Evolutionary conservation across 2,329 filamentous ascomycete species (phyloP).

Genomic region (Calonectria hongkongensis): DNA sequence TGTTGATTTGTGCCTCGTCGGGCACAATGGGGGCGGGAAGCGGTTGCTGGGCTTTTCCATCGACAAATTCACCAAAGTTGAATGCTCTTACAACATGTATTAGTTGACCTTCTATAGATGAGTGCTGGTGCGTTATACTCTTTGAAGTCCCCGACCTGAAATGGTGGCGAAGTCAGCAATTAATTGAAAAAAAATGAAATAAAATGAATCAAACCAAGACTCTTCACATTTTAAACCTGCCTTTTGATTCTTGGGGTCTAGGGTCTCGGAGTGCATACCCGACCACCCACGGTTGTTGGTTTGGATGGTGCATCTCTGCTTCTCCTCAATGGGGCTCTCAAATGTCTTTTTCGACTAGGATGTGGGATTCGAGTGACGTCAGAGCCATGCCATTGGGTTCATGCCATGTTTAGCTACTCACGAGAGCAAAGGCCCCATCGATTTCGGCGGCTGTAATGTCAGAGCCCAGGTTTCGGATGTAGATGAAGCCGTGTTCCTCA

Average conservation of each 20-base stretch:
- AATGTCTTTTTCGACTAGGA: conserved; percentile 82
- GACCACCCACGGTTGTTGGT: conserved; percentile 93
- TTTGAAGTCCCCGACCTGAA: conserved; percentile 88
- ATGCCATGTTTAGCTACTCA: conserved; percentile 61
- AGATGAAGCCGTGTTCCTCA: conserved; percentile 90
- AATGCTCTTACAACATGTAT: conserved; percentile 78
- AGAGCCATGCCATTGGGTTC: neutral
- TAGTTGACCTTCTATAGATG: neutral
- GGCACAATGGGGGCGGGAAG: conserved; percentile 79
- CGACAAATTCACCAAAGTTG: conserved; percentile 88
- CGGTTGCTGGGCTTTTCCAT: conserved; percentile 83
- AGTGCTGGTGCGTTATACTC: conserved; percentile 74
- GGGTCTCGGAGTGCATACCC: conserved; percentile 88
- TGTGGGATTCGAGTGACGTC: neutral
- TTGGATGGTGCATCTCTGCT: conserved; percentile 83
- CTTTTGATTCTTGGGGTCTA: conserved; percentile 89
- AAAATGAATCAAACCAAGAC: neutral
- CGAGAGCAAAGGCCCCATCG: conserved; percentile 83
- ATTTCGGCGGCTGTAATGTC: conserved; percentile 81
- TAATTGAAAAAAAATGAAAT: neutral
- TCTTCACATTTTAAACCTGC: conserved; percentile 64
- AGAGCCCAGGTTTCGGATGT: conserved; percentile 84
- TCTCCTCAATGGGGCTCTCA: conserved; percentile 79
- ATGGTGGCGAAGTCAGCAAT: neutral
- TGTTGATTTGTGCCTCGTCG: conserved; percentile 76